Conservation (phyloP, 1,139 yeast species). For the Eremothecium coryli region DNA sequence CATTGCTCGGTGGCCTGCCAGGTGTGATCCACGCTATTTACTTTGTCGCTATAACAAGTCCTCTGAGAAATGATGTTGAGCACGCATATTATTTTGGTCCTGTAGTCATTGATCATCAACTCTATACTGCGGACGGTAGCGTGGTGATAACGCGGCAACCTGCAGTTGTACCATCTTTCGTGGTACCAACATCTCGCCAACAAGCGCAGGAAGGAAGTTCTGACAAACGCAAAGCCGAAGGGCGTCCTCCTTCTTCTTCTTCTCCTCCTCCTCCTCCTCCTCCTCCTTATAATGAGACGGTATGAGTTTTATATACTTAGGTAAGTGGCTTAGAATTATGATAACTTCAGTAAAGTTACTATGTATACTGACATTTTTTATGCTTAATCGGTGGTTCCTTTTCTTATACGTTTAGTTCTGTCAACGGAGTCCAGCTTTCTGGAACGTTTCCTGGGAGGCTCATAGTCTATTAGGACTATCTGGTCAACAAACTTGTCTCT, state of each 20-base stretch:
- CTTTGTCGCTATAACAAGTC: slow-evolving; percentile 30
- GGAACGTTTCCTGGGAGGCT: slow-evolving; percentile 4
- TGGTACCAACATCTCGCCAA: too few species aligned
- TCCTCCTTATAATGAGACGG: background rate
- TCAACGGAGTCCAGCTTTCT: background rate
- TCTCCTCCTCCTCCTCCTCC: too few species aligned
- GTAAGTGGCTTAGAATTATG: too few species aligned
- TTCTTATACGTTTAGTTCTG: slow-evolving; percentile 1
- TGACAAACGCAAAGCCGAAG: too few species aligned
- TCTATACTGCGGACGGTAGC: too few species aligned
- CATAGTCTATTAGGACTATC: slow-evolving; percentile 12
- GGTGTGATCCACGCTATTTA: slow-evolving; percentile 67
- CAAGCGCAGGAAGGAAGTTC: background rate
- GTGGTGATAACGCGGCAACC: too few species aligned
- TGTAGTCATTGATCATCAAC: background rate
- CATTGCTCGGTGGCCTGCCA: slow-evolving; percentile 72
- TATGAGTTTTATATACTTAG: background rate
- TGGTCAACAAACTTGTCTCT: slow-evolving; percentile 19
- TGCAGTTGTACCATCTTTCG: too few species aligned
- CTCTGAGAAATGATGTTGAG: slow-evolving; percentile 17
- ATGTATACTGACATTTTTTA: background rate
- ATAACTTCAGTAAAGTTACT: too few species aligned
- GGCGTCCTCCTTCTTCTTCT: too few species aligned
- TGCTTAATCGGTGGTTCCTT: background rate
- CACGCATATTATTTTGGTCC: too few species aligned